Base-by-base conservation (phyloP, 2,329 filamentous ascomycete species). In the Cryphonectria carpinicola region DNA sequence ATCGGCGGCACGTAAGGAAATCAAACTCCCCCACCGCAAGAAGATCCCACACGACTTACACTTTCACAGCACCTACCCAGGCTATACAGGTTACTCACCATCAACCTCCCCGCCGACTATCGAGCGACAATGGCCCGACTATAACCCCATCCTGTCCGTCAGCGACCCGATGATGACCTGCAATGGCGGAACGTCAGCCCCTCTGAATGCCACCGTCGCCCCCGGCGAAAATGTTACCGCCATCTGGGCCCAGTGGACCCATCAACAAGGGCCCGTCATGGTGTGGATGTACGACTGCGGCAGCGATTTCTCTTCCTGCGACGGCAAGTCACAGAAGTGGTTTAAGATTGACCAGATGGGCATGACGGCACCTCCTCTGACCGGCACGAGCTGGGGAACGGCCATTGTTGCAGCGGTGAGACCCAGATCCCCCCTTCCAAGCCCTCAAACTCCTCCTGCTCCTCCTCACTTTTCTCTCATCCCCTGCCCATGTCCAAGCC, bases 321-420 rank as follows among this genome's bases (percentile, higher is more conserved):
- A 86, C 71, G 87, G 87, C 52, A 84, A 83, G 65, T 82, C 83
- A 41, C 82, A 84, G 74, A 81, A 81, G 67, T 89, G 87, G 87
- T 89, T 88, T 83, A 88, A 88, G 81, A 87, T 89, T 73, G 85
- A 87, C 74, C 82, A 88, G 76, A 81, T 82, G 76, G 86, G 85
- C 49, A 79, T 87, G 70, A 82, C 80, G 49, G 84, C 82, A 5
- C 78, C 80, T 28, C 81, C 80, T 11, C 75, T 85, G 62, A 83
- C 82, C 68, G 80, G 80, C 35, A 81, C 82, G 17, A 81, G 80
- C 73, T 87, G 85, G 85, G 85, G 82, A 19, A 84, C 83, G 0
- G 84, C 82, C 1, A 71, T 81, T 8, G 82, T 88, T 67, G 75
- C 80, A 43, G 80, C 82, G 41, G 69, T 64, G 28, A 58, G 65